phyloP scores from a whole-genome alignment of 2,329 filamentous ascomycete species.

The Venturia aucupariae region DNA sequence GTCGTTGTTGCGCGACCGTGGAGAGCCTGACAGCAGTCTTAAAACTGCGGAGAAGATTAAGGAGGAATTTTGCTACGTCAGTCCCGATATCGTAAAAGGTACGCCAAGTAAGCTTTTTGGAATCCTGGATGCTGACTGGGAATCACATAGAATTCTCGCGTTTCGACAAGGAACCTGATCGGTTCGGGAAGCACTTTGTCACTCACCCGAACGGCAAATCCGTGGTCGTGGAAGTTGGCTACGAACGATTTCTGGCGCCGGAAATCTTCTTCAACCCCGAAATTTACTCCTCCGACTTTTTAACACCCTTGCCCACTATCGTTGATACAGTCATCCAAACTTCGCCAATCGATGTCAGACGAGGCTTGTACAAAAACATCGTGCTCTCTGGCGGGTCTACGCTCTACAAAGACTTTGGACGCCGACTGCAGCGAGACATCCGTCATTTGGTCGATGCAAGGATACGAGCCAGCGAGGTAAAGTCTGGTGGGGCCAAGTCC shows the following conservation, averaged over 20 bases:
- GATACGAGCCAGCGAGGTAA: conserved; percentile 83
- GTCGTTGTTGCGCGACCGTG: conserved; percentile 86
- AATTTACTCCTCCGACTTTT: conserved; percentile 97
- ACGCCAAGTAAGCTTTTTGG: neutral
- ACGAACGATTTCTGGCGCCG: conserved; percentile 94
- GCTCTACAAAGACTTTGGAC: conserved; percentile 96
- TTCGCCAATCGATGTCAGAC: conserved; percentile 91
- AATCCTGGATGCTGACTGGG: conserved; percentile 3
- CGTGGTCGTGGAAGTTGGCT: conserved; percentile 84
- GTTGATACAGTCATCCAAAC: conserved; percentile 97
- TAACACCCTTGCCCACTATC: conserved; percentile 87
- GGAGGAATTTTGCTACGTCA: conserved; percentile 97
- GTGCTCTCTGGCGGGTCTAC: conserved; percentile 95
- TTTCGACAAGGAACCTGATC: conserved; percentile 85
- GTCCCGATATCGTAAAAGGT: conserved; percentile 88
- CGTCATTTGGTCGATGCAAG: conserved; percentile 89
- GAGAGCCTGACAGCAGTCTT: conserved; percentile 90
- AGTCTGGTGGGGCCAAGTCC: conserved; percentile 84
- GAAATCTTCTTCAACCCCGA: conserved; percentile 99
- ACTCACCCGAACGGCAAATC: conserved; percentile 76
- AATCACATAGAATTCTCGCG: conserved; percentile 62
- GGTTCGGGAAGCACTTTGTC: conserved; percentile 85
- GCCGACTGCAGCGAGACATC: conserved; percentile 92
- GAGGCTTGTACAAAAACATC: conserved; percentile 99
- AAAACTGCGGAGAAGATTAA: conserved; percentile 98